These are phyloP conservation scores for Pseudogymnoascus sp. DNA, from an alignment of 2,329 filamentous ascomycete genomes.

Conservation along the genomic window DNA sequence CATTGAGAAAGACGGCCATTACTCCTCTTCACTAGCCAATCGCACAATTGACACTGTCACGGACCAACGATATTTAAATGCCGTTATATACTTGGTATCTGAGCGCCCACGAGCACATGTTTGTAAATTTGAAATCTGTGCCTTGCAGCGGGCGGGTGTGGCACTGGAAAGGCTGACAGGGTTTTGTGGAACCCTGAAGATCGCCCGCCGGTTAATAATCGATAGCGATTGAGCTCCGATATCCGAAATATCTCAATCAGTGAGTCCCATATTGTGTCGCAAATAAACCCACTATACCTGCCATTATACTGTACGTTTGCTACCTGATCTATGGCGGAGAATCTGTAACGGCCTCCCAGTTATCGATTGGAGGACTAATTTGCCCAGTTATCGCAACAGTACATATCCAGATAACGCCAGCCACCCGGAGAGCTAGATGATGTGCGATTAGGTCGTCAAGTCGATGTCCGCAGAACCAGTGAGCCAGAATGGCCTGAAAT, in stretches of 20 bases:
- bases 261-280: not conserved
- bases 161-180: not conserved
- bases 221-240: constrained; percentile 6
- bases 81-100: not conserved
- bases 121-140: not conserved
- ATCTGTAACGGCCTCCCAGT: not conserved
- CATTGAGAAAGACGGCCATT: not conserved
- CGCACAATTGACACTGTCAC: not conserved
- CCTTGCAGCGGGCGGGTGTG: not conserved
- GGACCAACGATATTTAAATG: not conserved
- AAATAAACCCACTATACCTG: not conserved
- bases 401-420: not conserved
- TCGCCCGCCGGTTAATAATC: constrained; percentile 8
- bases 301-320: not conserved
- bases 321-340: not conserved
- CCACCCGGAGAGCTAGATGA: not conserved
- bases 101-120: not conserved
- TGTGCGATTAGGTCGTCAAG: not conserved
- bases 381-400: not conserved
- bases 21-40: not conserved
- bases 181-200: not conserved
- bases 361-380: not conserved
- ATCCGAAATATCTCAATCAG: not conserved
- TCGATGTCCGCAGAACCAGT: constrained; percentile 1
- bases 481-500: constrained; percentile 7